Evolutionary conservation across 768 basidiomycete genomes (phyloP).

Genomic region (Kockovaella imperatae): DNA sequence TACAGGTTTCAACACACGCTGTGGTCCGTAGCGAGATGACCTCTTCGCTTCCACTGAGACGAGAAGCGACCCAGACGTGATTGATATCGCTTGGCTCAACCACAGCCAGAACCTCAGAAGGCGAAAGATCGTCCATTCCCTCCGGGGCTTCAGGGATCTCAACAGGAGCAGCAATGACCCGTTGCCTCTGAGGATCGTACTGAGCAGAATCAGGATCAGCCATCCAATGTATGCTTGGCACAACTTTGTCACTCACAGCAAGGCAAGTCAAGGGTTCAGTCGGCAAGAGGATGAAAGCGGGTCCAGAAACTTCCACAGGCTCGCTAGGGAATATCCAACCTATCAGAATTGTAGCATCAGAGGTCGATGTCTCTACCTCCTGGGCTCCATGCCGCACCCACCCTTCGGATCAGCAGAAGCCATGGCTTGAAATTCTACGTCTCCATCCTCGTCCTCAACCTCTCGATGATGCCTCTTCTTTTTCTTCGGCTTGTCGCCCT

Average conservation of each 20-base stretch:
- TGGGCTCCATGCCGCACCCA: slow-evolving; percentile 18
- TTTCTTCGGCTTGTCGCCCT: slow-evolving; percentile 43
- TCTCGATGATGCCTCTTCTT: slow-evolving; percentile 41
- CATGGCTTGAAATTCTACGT: slow-evolving; percentile 27
- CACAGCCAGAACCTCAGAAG: slow-evolving; percentile 33
- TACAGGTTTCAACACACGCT: slow-evolving; percentile 27
- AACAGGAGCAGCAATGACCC: slow-evolving; percentile 40
- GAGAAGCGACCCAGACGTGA: slow-evolving; percentile 42
- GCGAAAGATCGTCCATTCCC: slow-evolving; percentile 31
- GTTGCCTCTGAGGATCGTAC: slow-evolving; percentile 39
- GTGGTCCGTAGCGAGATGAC: slow-evolving; percentile 36
- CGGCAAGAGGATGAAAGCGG: slow-evolving; percentile 39
- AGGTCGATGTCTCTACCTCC: neutral
- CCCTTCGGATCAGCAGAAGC: slow-evolving; percentile 38
- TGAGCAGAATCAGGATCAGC: slow-evolving; percentile 4
- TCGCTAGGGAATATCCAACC: slow-evolving; percentile 43
- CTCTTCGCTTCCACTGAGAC: slow-evolving; percentile 40
- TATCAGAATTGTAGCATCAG: slow-evolving; percentile 1
- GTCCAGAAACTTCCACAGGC: slow-evolving; percentile 35
- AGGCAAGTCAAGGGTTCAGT: slow-evolving; percentile 39
- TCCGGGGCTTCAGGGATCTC: slow-evolving; percentile 40
- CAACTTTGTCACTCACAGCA: slow-evolving; percentile 26
- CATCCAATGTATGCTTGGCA: neutral
- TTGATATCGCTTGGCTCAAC: slow-evolving; percentile 42
- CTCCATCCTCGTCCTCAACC: slow-evolving; percentile 18